phyloP scores from a whole-genome alignment of 2,329 filamentous ascomycete genomes.

The Epichloe gansuensis region DNA sequence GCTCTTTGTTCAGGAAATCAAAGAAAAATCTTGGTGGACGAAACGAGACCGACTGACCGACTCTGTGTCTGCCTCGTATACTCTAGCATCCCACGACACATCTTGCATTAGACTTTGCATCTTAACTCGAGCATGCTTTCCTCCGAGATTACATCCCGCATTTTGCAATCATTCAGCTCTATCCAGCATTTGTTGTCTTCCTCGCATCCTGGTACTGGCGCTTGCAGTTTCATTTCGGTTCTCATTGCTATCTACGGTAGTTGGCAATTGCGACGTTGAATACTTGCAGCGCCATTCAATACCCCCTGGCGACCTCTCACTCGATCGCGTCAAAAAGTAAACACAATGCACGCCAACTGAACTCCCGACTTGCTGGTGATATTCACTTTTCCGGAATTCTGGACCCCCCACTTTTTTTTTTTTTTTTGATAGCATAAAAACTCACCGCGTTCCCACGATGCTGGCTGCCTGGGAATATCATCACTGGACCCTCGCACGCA shows the following conservation, averaged over 20 bases:
- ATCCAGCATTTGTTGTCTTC: not conserved
- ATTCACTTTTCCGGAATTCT: not conserved
- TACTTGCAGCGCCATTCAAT: not conserved
- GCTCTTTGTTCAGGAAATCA: not conserved
- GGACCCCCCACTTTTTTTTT: not conserved
- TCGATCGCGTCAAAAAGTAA: conserved; percentile 10
- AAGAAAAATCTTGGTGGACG: not conserved
- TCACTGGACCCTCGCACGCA: not conserved
- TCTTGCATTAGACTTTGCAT: not conserved
- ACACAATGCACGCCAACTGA: not conserved
- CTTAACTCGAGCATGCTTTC: not conserved
- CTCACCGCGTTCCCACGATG: conserved; percentile 9
- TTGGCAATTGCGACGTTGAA: not conserved
- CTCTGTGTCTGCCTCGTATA: not conserved
- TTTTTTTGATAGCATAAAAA: not conserved
- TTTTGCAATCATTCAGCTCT: not conserved
- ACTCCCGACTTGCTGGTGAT: not conserved
- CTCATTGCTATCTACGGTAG: conserved; percentile 2
- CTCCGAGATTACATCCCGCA: conserved; percentile 3
- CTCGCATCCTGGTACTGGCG: conserved; percentile 4
- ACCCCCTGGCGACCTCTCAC: not conserved
- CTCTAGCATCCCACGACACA: not conserved
- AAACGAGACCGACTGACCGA: not conserved
- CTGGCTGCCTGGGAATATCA: not conserved
- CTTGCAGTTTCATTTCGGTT: conserved; percentile 11